Evolutionary conservation across 257 asterid genomes (phyloP).

Genomic region (Solanum verrucosum): DNA sequence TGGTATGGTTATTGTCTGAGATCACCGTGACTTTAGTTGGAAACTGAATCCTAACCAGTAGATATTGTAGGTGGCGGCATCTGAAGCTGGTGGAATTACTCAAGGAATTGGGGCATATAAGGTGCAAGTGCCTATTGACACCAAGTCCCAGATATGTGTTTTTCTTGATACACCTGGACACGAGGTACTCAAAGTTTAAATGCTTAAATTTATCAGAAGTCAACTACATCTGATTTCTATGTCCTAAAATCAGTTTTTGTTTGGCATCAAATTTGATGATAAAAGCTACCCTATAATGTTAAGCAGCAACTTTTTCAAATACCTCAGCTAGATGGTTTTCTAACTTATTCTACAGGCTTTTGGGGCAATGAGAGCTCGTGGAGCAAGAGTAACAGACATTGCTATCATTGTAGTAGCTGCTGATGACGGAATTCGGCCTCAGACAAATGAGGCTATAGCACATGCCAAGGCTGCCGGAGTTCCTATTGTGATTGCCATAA

Average conservation of each 20-base stretch:
- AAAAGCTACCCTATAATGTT: background rate
- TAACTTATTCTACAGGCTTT: slow-evolving; percentile 51
- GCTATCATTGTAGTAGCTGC: slow-evolving; percentile 97
- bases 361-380: slow-evolving; percentile 99
- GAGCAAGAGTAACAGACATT: slow-evolving; percentile 97
- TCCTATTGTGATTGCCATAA: slow-evolving; percentile 86
- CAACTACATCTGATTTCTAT: background rate
- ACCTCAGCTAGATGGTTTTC: slow-evolving; percentile 1
- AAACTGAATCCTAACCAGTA: slow-evolving; percentile 16
- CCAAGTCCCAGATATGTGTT: slow-evolving; percentile 77
- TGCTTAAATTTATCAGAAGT: background rate
- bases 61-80: slow-evolving; percentile 71
- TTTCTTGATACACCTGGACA: slow-evolving; percentile 99
- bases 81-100: slow-evolving; percentile 97
- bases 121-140: slow-evolving; percentile 84
- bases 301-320: background rate
- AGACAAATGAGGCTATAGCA: slow-evolving; percentile 94
- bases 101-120: slow-evolving; percentile 99
- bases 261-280: background rate
- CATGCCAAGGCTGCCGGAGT: slow-evolving; percentile 97
- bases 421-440: slow-evolving; percentile 96
- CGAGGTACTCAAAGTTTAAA: slow-evolving; percentile 42
- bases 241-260: background rate
- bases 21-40: slow-evolving; percentile 2
- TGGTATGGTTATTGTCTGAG: background rate